Base-by-base conservation (phyloP, 768 basidiomycete species). In the Mrakia gelida region DNA sequence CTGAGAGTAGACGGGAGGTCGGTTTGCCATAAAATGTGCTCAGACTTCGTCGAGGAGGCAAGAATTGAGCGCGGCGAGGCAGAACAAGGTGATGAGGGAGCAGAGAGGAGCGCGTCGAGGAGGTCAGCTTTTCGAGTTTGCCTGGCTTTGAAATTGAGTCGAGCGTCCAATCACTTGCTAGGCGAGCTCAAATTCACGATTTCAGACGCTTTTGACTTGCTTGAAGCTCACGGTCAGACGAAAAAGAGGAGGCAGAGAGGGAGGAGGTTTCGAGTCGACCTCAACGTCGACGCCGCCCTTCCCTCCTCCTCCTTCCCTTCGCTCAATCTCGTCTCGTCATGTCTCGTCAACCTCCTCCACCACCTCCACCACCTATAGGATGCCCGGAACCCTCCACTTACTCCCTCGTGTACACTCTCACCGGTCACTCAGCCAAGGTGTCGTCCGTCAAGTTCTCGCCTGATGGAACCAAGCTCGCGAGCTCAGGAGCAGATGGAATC, bases 381-480 rank as follows among this genome's bases (percentile, higher is more conserved):
- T 54, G 30, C n/a, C 41, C 49, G 1, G 52, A 41, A 21, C 63
- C 75, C 3, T 15, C 45, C 1, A 45, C 43, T 52, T 76, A 71
- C 68, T 43, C 28, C 11, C 76, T 77, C 21, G 15, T 34, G 9
- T 63, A 74, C n/a, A 68, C 77, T 9, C 76, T 80, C 32, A 41
- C 41, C 32, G 95, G 93, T n/a, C 96, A 98, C 83, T 89, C 88
- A 26, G 88, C 89, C 83, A 88, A 92, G 13, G 89, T 98, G 71
- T 92, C 95, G 1, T 90, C 92, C 21, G 85, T 98, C 76, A 93
- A 92, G 83, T 98, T 96, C 85, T 94, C 92, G 82, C 91, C 92
- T 45, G 89, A 95, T 84, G 95, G 95, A 43, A 86, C 87, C 75
- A 86, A 89, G 79, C 88, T 98, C 61, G 94, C 93, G 2, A 75